Evolutionary conservation across 306 rosid species (phyloP).

Genomic region (Ochetophila trinervis): DNA sequence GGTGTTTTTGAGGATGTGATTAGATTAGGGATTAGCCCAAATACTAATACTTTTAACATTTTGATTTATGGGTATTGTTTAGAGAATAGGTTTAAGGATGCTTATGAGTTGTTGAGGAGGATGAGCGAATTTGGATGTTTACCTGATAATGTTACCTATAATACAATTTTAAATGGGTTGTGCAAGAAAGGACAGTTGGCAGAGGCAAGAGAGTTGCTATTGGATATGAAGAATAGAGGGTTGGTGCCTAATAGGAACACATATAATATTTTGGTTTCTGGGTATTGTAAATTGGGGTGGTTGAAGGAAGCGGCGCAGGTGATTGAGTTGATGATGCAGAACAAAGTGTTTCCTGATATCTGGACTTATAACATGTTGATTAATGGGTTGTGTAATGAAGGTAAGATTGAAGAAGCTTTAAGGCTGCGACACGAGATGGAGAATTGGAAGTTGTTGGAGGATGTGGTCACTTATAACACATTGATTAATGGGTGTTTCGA

Average conservation of each 20-base stretch:
- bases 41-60: slow-evolving; percentile 56
- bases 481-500: slow-evolving; percentile 67
- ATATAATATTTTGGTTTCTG: slow-evolving; percentile 67
- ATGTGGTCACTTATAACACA: slow-evolving; percentile 83
- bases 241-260: slow-evolving; percentile 59
- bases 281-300: slow-evolving; percentile 74
- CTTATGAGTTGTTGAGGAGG: slow-evolving; percentile 34
- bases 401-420: slow-evolving; percentile 68
- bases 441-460: slow-evolving; percentile 50
- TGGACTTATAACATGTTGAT: slow-evolving; percentile 82
- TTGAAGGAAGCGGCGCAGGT: slow-evolving; percentile 67
- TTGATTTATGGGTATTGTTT: slow-evolving; percentile 60
- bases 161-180: slow-evolving; percentile 59
- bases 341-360: slow-evolving; percentile 51
- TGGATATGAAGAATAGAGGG: slow-evolving; percentile 55
- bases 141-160: slow-evolving; percentile 72
- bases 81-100: slow-evolving; percentile 45
- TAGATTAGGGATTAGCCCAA: slow-evolving; percentile 41
- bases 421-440: slow-evolving; percentile 70
- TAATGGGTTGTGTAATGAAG: slow-evolving; percentile 61
- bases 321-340: slow-evolving; percentile 60
- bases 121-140: slow-evolving; percentile 56
- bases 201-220: slow-evolving; percentile 57
- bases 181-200: slow-evolving; percentile 54
- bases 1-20: slow-evolving; percentile 42